These are phyloP conservation scores for Coleophoma cylindrospora DNA, from an alignment of 2,329 filamentous ascomycete species.

Conservation along the genomic window DNA sequence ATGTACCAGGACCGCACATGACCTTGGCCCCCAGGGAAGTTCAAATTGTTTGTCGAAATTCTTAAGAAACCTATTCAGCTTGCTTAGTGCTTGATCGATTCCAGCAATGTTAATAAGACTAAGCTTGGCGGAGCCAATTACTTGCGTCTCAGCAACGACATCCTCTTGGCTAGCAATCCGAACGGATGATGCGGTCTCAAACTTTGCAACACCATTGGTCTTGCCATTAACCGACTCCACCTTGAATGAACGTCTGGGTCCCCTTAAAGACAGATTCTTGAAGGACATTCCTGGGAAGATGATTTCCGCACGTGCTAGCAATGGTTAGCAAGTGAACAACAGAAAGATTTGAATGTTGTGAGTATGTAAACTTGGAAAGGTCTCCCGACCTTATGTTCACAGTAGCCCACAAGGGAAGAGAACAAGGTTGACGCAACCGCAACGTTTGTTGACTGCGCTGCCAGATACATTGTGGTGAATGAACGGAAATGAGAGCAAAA, in stretches of 20 bases:
- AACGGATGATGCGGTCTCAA: constrained; percentile 15
- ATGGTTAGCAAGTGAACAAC: constrained; percentile 11
- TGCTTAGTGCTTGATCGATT: constrained; percentile 55
- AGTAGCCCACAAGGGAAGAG: not conserved
- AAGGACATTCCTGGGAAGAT: constrained; percentile 67
- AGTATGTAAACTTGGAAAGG: too few species aligned
- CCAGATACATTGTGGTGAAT: too few species aligned
- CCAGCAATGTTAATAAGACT: constrained; percentile 59
- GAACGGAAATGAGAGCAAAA: not conserved
- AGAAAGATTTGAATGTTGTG: not conserved
- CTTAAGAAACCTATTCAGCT: constrained; percentile 62
- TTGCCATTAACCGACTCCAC: constrained; percentile 47
- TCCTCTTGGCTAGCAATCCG: constrained; percentile 15
- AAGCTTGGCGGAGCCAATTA: constrained; percentile 22
- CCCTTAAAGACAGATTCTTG: constrained; percentile 54
- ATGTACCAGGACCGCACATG: constrained; percentile 50
- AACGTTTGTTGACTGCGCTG: too few species aligned
- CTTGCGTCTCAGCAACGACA: constrained; percentile 6
- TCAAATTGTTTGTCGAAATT: constrained; percentile 41
- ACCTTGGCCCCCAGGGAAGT: constrained; percentile 18
- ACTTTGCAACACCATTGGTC: constrained; percentile 33
- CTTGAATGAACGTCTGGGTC: constrained; percentile 56
- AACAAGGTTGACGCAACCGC: not conserved
- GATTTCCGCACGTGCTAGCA: constrained; percentile 56
- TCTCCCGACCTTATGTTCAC: too few species aligned